phyloP scores from a whole-genome alignment of 306 rosid genomes.

The Trichosanthes truncata region DNA sequence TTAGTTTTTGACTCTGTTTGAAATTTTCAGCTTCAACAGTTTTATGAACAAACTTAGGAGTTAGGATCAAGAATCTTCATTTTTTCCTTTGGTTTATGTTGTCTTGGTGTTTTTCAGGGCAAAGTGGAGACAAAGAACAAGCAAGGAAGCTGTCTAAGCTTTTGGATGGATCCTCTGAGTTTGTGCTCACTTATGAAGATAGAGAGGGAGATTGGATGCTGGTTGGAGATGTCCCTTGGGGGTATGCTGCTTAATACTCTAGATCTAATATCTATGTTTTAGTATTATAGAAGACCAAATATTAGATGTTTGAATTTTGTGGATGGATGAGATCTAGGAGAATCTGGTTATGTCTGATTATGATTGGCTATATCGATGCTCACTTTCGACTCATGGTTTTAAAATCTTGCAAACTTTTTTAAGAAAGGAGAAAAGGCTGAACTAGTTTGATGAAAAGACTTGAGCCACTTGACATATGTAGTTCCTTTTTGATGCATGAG shows the following conservation, averaged over 20 bases:
- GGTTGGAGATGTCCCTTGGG: constrained; percentile 70
- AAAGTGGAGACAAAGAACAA: constrained; percentile 31
- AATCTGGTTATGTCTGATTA: not conserved
- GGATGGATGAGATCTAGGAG: not conserved
- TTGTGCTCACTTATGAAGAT: constrained; percentile 65
- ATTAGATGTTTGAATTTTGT: not conserved
- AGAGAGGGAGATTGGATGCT: constrained; percentile 73
- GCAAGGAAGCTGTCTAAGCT: constrained; percentile 36
- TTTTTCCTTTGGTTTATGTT: not conserved
- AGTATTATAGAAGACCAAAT: not conserved
- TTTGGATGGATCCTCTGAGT: constrained; percentile 55
- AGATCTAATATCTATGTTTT: not conserved
- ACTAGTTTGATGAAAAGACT: not conserved
- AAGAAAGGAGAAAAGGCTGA: not conserved
- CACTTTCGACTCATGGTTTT: not conserved
- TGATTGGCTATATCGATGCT: not conserved
- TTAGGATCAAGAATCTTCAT: not conserved
- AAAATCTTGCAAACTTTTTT: not conserved
- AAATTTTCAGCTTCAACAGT: not conserved
- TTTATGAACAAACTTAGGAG: not conserved
- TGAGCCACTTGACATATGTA: not conserved
- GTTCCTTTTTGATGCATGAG: not conserved
- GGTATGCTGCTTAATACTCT: constrained; percentile 24
- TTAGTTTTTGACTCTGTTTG: constrained; percentile 11
- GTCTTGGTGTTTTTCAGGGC: not conserved